A percentile compares a stretch with the other conserved stretches of the same genome.
Evolutionary conservation across 768 basidiomycete species (phyloP).

Genomic region (Clathrus columnatus): DNA sequence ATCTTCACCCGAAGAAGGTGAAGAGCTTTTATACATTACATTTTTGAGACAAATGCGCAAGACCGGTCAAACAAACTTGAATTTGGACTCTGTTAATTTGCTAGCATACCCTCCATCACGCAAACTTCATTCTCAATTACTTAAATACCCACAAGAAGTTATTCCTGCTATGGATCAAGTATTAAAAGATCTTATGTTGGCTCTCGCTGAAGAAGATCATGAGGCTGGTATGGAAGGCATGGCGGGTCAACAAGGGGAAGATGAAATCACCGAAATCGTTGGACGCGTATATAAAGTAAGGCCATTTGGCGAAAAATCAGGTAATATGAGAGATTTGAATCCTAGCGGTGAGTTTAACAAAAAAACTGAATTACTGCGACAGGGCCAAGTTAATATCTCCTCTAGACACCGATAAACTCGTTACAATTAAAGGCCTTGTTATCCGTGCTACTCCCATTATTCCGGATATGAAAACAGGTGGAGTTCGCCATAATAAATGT

Average conservation of each 20-base stretch:
- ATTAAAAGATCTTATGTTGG: conserved; percentile 87
- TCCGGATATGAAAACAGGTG: conserved; percentile 88
- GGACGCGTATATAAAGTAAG: conserved; percentile 85
- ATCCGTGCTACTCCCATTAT: conserved; percentile 97
- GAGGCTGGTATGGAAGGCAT: conserved; percentile 64
- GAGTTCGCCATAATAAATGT: conserved; percentile 10
- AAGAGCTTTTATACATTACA: conserved; percentile 63
- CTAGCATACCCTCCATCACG: conserved; percentile 76
- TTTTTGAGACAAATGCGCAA: conserved; percentile 82
- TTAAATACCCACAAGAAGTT: conserved; percentile 95
- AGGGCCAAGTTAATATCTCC: neutral
- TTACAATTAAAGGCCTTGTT: conserved; percentile 92
- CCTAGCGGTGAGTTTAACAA: conserved; percentile 59
- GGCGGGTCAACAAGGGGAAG: conserved; percentile 66
- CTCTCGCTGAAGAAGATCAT: conserved; percentile 76
- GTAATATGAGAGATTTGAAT: conserved; percentile 95
- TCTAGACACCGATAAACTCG: conserved; percentile 94
- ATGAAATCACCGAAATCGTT: conserved; percentile 84
- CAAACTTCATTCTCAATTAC: conserved; percentile 75
- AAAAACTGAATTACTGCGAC: neutral
- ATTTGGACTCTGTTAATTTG: conserved; percentile 82
- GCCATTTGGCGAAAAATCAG: conserved; percentile 73
- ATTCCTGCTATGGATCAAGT: conserved; percentile 97
- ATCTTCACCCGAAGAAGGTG: conserved; percentile 55
- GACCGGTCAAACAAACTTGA: conserved; percentile 89